These are phyloP conservation scores for Domatiomyces catenatus DNA, from an alignment of 2,329 filamentous ascomycete species.

Conservation along the genomic window DNA sequence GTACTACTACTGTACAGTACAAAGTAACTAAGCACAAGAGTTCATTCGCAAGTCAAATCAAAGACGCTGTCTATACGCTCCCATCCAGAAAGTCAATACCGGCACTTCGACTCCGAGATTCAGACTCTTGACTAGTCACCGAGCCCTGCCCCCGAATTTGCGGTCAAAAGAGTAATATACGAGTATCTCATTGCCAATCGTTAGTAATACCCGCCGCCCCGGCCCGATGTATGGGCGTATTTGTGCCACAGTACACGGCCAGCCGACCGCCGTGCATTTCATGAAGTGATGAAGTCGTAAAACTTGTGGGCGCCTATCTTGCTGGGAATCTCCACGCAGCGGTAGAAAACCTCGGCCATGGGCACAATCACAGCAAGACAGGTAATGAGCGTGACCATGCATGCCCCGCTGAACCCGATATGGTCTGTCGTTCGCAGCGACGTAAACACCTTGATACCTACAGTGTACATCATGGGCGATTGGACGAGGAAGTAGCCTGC, in stretches of 20 bases:
- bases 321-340: constrained; percentile 2
- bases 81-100: neutral
- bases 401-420: neutral
- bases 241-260: neutral
- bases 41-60: too few relatives aligned
- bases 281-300: constrained; percentile 3
- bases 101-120: neutral
- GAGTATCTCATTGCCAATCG: too few relatives aligned
- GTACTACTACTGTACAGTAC: too few relatives aligned
- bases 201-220: neutral
- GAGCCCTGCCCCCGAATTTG: neutral
- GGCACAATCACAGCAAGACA: neutral
- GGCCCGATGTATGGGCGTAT: neutral
- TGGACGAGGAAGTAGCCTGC: constrained; percentile 30
- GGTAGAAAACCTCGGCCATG: constrained; percentile 1
- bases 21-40: too few relatives aligned
- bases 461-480: constrained; percentile 27
- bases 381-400: constrained; percentile 1
- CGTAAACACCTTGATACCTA: constrained; percentile 25
- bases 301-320: neutral
- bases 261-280: neutral
- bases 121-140: neutral
- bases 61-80: neutral
- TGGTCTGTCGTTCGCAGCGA: constrained; percentile 1
- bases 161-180: too few relatives aligned